Evolutionary conservation across 1,284 basidiomycete species (phyloP), one percentile per base, ranked within the genome.

Genomic region (Cerioporus squamosus): DNA sequence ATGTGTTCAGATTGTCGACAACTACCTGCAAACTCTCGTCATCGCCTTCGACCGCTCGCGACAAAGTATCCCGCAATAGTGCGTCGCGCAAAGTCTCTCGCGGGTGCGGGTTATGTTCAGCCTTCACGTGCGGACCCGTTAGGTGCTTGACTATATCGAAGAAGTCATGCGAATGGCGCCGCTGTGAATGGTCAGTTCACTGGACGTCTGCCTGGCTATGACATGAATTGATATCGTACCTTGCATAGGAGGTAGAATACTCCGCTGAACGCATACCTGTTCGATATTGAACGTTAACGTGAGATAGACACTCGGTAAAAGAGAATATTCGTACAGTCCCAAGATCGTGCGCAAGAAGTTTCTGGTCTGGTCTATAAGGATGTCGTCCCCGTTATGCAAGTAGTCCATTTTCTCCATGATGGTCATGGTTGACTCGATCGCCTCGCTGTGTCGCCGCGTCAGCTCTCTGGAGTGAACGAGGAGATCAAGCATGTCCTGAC

Each of bases 171-270:
- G 78, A 69, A 2, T 85, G 74, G 15, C 68, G 74, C 22, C 82
- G 80, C 84, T 86, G 47, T 22, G 38, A 29, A 5, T 23, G 6
- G 20, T 51, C 14, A 39, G 15, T 47, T 12, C 6, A 36, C 8
- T 36, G 8, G 3, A 10, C 3, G 6, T 4, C 33, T 3, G 9
- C 33, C 14, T 36, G 8, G 33, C 12, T 3, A 36, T 10, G 33
- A 10, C 3, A 15, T 15, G 23, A 5, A 24, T 29, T 50, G 20
- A 20, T n/a, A 10, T 29, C 74, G 44, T 64, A 84, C 88, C 75
- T 83, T 87, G 68, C 85, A 80, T 7, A 91, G 64, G 54, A 78
- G 75, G 45, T 79, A 73, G 56, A 88, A 79, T 8, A 89, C 72
- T 5, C 86, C 86, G 54, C 79, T 81, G 47, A 76, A 77, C 5